Percentiles rank a stretch among this genome's conserved stretches.
Evolutionary conservation across 2,329 filamentous ascomycete species (phyloP).

Genomic region (Colletotrichum siamense): DNA sequence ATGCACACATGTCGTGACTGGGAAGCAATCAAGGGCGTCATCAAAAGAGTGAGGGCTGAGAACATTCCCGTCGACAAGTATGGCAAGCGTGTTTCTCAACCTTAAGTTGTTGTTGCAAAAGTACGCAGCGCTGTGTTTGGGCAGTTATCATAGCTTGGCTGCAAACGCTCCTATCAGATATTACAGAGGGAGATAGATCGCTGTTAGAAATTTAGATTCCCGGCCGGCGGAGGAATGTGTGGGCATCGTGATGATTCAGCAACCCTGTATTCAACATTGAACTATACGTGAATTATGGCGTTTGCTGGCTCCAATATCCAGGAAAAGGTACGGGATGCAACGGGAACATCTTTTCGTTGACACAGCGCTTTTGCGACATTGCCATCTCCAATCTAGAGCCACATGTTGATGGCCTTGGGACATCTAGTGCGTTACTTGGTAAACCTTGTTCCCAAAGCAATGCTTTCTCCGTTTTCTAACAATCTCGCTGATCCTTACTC

Average conservation of each 20-base stretch:
- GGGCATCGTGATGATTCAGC: no score
- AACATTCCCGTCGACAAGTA: not conserved
- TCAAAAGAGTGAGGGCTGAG: not conserved
- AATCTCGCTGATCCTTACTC: not conserved
- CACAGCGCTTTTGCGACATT: not conserved
- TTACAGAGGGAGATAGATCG: no score
- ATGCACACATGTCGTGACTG: not conserved
- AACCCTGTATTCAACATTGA: no score
- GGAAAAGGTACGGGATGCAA: not conserved
- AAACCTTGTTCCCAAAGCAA: not conserved
- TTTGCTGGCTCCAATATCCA: not conserved
- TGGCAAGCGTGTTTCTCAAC: not conserved
- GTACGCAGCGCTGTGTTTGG: not conserved
- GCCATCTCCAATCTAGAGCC: not conserved
- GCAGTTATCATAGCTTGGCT: fast-evolving
- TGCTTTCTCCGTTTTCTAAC: not conserved
- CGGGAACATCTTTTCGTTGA: not conserved
- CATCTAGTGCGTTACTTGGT: not conserved
- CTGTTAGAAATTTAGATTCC: no score
- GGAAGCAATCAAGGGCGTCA: not conserved
- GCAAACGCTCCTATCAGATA: not conserved
- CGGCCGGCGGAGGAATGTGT: no score
- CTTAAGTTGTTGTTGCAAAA: not conserved
- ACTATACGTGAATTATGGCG: not conserved
- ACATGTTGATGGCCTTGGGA: not conserved